These are phyloP conservation scores for Eucalyptus sideroxylon DNA, from an alignment of 345 rosid species.

Conservation along the genomic window DNA sequence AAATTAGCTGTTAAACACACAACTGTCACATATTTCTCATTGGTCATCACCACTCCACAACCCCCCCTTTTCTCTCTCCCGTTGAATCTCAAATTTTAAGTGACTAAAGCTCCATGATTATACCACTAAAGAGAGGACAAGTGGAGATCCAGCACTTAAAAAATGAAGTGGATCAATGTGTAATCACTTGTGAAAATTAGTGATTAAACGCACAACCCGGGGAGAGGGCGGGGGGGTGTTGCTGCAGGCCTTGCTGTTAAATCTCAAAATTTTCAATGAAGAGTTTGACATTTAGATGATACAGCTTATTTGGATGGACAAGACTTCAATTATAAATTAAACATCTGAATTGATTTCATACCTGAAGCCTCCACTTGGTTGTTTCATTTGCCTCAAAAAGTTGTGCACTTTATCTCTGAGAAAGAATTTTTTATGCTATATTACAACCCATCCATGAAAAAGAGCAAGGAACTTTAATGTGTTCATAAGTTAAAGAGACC, in stretches of 20 bases:
- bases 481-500: slow-evolving; percentile 5
- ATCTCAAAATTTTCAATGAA: not conserved
- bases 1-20: not conserved
- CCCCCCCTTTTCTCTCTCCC: not conserved
- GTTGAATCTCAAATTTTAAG: no score
- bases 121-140: no score
- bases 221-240: not conserved
- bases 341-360: not conserved
- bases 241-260: not conserved
- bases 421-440: not conserved
- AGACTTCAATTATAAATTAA: not conserved
- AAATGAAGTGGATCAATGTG: no score
- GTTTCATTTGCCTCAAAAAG: slow-evolving; percentile 70
- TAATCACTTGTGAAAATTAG: no score
- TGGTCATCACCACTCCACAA: not conserved
- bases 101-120: no score
- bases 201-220: not conserved
- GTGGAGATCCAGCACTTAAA: no score
- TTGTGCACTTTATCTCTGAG: slow-evolving; percentile 48
- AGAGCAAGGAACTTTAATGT: not conserved
- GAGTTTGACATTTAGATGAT: not conserved
- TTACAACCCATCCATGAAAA: not conserved
- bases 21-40: not conserved
- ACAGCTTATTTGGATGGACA: not conserved
- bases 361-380: slow-evolving; percentile 81